These are phyloP conservation scores for Sugiyamaella marilandica DNA, from an alignment of 805 yeast genomes.

Conservation along the genomic window DNA sequence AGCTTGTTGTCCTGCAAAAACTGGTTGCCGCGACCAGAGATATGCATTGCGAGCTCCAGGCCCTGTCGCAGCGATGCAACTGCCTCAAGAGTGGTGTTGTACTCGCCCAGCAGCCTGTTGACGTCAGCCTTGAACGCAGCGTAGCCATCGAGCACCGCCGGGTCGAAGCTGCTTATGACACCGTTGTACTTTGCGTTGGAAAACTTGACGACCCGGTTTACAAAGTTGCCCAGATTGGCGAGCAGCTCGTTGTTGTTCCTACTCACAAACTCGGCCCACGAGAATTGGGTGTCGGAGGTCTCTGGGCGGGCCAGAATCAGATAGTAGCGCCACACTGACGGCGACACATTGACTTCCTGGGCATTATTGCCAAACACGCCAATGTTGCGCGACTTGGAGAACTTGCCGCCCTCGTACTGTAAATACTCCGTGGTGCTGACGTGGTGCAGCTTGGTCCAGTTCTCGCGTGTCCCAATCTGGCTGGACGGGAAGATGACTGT, in stretches of 20 bases:
- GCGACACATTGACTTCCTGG: conserved; percentile 80
- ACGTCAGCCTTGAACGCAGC: conserved; percentile 45
- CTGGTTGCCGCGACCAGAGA: conserved; percentile 89
- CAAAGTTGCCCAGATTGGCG: conserved; percentile 95
- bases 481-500: conserved; percentile 96
- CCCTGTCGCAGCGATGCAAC: conserved; percentile 77
- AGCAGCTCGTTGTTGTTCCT: conserved; percentile 89
- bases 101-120: conserved; percentile 54
- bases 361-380: conserved; percentile 99
- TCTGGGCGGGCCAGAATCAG: conserved; percentile 92
- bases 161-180: conserved; percentile 66
- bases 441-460: conserved; percentile 90
- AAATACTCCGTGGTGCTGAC: conserved; percentile 92
- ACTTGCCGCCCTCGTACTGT: conserved; percentile 97
- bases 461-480: conserved; percentile 78
- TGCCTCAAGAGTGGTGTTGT: conserved; percentile 68
- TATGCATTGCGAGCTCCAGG: conserved; percentile 83
- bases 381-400: conserved; percentile 94
- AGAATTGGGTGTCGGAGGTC: conserved; percentile 90
- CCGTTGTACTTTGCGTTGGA: conserved; percentile 88
- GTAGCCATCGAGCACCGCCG: conserved; percentile 44
- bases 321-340: conserved; percentile 98
- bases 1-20: conserved; percentile 94
- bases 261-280: conserved; percentile 94
- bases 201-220: conserved; percentile 87